Evolutionary conservation across 2,329 filamentous ascomycete species (phyloP), one percentile per base, ranked within the genome.

Genomic region (Xylaria multiplex): DNA sequence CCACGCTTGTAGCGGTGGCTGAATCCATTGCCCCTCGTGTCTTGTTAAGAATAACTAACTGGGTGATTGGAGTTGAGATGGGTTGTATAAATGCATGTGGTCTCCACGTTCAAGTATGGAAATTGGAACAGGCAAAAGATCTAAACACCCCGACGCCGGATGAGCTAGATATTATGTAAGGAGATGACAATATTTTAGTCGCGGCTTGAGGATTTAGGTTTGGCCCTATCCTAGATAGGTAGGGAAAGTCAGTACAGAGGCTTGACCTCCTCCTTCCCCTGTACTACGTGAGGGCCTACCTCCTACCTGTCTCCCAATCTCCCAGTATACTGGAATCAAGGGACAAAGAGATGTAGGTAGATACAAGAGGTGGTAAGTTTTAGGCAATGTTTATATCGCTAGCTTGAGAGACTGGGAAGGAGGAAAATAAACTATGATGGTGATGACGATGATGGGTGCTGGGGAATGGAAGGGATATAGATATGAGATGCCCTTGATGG

Each of bases 1-100:
- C 74, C 62, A 80, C 71, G 71, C 77, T 74, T 14, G 78, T 81
- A 40, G 76, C 74, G 57, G 81, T 82, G 57, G 80, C 77, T 68
- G 81, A 80, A 65, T 80, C 81, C 81, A 82, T 82, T 59, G 42
- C 42, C 24, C 35, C 30, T 45, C 59, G 35, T 42, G 48, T 22
- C 57, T 57, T 30, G 42, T 37, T 22, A 8, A 55, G 7, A 55
- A 45, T 42, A 24, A 35, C 48, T 45, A 52, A 24, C 50, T 58
- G 32, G 37, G 60, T 42, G n/a, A 24, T 43, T 55, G 35, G 27
- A 48, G 55, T 19, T 22, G 22, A 14, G 42, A 27, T 19, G 16
- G 46, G n/a, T 43, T 27, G 24, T 6, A 48, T 49, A 35, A 9
- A 55, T 27, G 16, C 48, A 49, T 69, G 7, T 14, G 56, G n/a